phyloP scores from a whole-genome alignment of 2,329 filamentous ascomycete genomes.

The Pyrenophora tritici-repentis region DNA sequence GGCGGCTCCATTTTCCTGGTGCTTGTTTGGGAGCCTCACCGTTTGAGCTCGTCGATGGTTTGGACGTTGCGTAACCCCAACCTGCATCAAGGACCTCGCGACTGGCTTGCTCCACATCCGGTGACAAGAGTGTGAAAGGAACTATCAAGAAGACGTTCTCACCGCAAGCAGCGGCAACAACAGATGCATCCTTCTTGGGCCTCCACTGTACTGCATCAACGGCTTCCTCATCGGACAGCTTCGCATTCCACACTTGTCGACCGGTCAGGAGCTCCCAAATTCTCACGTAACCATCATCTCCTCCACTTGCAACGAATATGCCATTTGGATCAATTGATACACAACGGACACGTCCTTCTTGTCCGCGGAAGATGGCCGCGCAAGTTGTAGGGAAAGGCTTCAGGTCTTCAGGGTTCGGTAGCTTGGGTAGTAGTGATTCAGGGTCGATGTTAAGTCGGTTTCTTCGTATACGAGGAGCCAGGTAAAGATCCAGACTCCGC shows the following conservation, averaged over 20 bases:
- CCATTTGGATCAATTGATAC: slow-evolving; percentile 85
- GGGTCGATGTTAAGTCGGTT: slow-evolving; percentile 98
- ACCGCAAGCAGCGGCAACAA: slow-evolving; percentile 82
- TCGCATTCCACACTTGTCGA: slow-evolving; percentile 83
- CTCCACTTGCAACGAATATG: slow-evolving; percentile 85
- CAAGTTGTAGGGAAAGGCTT: slow-evolving; percentile 93
- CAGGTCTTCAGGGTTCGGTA: slow-evolving; percentile 90
- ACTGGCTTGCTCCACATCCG: slow-evolving; percentile 74
- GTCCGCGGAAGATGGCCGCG: slow-evolving; percentile 83
- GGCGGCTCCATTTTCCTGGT: slow-evolving; percentile 81
- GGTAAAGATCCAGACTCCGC: slow-evolving; percentile 90
- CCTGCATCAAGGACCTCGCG: slow-evolving; percentile 80
- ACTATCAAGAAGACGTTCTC: slow-evolving; percentile 86
- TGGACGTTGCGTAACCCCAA: slow-evolving; percentile 87
- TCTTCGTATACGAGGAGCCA: slow-evolving; percentile 88
- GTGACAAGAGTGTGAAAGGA: slow-evolving; percentile 67
- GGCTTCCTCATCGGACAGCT: slow-evolving; percentile 74
- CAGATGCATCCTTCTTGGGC: slow-evolving; percentile 76
- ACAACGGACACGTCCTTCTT: slow-evolving; percentile 84
- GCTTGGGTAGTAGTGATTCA: slow-evolving; percentile 85
- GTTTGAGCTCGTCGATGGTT: slow-evolving; percentile 56
- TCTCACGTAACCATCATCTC: slow-evolving; percentile 89
- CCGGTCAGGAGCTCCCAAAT: slow-evolving; percentile 89
- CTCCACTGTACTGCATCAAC: slow-evolving; percentile 91
- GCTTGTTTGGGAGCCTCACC: slow-evolving; percentile 70